Percentiles rank a stretch among this genome's conserved stretches.
phyloP scores from a whole-genome alignment of 495 filamentous ascomycete genomes.

The Penicillium diatomitis region DNA sequence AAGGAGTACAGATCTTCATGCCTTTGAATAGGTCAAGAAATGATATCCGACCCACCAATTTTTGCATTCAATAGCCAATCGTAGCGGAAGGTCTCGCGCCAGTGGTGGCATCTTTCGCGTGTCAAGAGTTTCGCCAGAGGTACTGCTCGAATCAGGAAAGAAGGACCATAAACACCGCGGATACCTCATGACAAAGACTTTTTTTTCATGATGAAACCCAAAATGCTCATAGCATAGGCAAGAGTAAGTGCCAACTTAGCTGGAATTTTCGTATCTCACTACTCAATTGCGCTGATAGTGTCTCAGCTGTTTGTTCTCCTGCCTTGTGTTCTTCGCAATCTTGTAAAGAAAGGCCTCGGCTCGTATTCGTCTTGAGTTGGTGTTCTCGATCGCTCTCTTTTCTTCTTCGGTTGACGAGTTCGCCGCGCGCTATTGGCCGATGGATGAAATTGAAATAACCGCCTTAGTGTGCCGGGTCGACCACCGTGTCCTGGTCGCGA shows the following conservation, averaged over 20 bases:
- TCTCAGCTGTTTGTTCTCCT: no score
- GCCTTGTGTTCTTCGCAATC: no score
- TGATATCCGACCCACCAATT: no score
- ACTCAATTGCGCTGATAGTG: no score
- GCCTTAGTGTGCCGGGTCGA: constrained; percentile 28
- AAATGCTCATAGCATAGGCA: constrained; percentile 21
- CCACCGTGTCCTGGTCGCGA: constrained; percentile 26
- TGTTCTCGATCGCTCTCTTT: no score
- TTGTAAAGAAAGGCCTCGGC: no score
- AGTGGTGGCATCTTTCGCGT: background rate
- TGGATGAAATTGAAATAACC: background rate
- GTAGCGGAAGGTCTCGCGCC: background rate
- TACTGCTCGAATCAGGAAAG: constrained; percentile 31
- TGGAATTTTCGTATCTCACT: constrained; percentile 15
- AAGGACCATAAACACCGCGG: background rate
- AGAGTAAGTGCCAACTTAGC: constrained; percentile 41
- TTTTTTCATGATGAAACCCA: no score
- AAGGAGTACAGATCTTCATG: background rate
- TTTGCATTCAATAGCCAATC: background rate
- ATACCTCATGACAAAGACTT: no score
- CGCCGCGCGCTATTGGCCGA: background rate
- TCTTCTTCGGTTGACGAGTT: no score
- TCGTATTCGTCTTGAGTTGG: no score
- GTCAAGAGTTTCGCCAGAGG: constrained; percentile 16
- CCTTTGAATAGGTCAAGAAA: no score